Evolutionary conservation across 805 yeast species (phyloP).

Genomic region (Sugiyamaella boreocaroliniensis): DNA sequence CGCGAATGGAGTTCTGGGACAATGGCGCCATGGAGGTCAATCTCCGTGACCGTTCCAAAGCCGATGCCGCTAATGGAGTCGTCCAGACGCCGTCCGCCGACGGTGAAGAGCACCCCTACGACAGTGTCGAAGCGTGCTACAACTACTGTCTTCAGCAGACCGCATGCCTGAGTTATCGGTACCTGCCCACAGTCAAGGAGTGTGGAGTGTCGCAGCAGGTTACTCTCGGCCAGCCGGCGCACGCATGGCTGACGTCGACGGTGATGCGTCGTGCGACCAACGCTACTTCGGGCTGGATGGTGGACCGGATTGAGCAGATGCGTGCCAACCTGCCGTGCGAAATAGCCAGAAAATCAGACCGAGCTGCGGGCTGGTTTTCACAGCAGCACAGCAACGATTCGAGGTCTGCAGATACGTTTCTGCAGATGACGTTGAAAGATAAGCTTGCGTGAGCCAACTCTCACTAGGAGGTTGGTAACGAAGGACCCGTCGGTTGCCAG

Average conservation of each 20-base stretch:
- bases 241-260: slow-evolving; percentile 10
- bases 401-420: neutral
- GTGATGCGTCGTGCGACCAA: neutral
- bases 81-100: neutral
- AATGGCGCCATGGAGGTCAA: slow-evolving; percentile 4
- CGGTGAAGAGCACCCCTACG: slow-evolving; percentile 12
- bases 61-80: neutral
- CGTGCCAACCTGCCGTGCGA: slow-evolving; percentile 25
- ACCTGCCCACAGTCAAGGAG: neutral
- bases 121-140: slow-evolving; percentile 13
- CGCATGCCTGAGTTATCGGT: slow-evolving; percentile 11
- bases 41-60: neutral
- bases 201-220: slow-evolving; percentile 7
- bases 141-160: slow-evolving; percentile 3
- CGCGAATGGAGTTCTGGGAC: slow-evolving; percentile 25
- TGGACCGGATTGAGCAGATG: slow-evolving; percentile 28
- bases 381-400: neutral
- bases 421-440: too few relatives aligned
- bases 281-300: slow-evolving; percentile 27
- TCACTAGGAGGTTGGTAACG: too few relatives aligned
- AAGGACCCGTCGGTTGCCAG: too few relatives aligned
- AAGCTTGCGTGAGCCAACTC: too few relatives aligned
- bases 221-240: slow-evolving; percentile 16
- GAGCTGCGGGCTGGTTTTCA: neutral
- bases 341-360: neutral